phyloP scores from a whole-genome alignment of 805 yeast species.

The Lachancea nothofagi region DNA sequence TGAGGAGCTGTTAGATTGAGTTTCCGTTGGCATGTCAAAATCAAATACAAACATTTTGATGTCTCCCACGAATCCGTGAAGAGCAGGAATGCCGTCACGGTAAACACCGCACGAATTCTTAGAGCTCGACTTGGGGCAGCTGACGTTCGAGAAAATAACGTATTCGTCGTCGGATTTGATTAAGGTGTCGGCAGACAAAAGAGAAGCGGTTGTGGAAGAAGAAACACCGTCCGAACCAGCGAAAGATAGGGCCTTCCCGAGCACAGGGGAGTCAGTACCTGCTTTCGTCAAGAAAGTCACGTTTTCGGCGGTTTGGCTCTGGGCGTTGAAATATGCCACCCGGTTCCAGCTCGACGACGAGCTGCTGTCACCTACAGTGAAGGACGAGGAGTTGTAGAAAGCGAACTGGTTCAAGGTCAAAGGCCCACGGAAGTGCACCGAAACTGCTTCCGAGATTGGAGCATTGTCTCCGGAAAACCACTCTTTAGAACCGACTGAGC shows the following conservation, averaged over 20 bases:
- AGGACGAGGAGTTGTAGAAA: conserved; percentile 46
- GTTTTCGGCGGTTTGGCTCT: conserved; percentile 46
- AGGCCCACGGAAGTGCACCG: conserved; percentile 80
- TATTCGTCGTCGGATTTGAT: conserved; percentile 56
- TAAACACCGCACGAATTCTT: conserved; percentile 70
- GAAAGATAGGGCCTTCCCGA: conserved; percentile 63
- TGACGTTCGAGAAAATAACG: conserved; percentile 50
- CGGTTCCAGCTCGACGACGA: conserved; percentile 51
- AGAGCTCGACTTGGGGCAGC: conserved; percentile 53
- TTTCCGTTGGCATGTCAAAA: conserved; percentile 60
- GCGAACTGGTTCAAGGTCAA: conserved; percentile 54
- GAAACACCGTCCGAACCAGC: conserved; percentile 53
- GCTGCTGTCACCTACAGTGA: conserved; percentile 23
- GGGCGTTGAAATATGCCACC: conserved; percentile 49
- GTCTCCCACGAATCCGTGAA: conserved; percentile 61
- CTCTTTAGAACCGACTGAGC: conserved; percentile 25
- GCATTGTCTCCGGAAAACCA: conserved; percentile 52
- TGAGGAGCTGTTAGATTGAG: conserved; percentile 32
- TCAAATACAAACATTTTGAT: conserved; percentile 70
- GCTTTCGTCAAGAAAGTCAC: conserved; percentile 64
- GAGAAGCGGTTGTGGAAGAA: conserved; percentile 41
- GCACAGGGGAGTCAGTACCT: conserved; percentile 55
- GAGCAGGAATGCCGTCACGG: conserved; percentile 69
- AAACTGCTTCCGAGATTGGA: conserved; percentile 59
- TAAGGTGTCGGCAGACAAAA: conserved; percentile 44